These are phyloP conservation scores for Zymoseptoria brevis DNA, from an alignment of 2,329 filamentous ascomycete genomes.

Conservation along the genomic window DNA sequence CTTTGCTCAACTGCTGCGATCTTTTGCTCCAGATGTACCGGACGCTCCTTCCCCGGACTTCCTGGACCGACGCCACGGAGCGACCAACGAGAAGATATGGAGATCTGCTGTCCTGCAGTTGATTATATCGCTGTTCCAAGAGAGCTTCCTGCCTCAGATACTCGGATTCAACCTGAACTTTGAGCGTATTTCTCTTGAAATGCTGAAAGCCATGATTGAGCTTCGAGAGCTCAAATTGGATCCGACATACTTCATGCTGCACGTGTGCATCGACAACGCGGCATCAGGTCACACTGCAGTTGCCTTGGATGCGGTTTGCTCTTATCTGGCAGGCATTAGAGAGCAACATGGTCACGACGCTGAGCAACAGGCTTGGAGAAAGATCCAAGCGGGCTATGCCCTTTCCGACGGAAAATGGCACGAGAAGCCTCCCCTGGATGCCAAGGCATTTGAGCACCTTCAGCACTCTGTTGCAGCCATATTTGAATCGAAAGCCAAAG, in stretches of 20 bases:
- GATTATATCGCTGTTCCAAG: slow-evolving; percentile 41
- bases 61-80: slow-evolving; percentile 3
- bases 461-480: too few relatives aligned
- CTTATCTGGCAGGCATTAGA: too few relatives aligned
- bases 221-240: slow-evolving; percentile 30
- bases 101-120: slow-evolving; percentile 40
- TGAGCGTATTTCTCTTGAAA: slow-evolving; percentile 36
- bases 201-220: slow-evolving; percentile 27
- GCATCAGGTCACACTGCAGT: slow-evolving; percentile 44
- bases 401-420: too few relatives aligned
- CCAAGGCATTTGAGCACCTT: too few relatives aligned
- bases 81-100: slow-evolving; percentile 10
- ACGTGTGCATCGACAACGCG: slow-evolving; percentile 45
- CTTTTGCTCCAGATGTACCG: slow-evolving; percentile 28
- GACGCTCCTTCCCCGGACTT: slow-evolving; percentile 28
- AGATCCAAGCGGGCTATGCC: too few relatives aligned
- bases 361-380: too few relatives aligned
- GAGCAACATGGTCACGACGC: too few relatives aligned
- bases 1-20: slow-evolving; percentile 28
- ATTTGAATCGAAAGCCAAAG: too few relatives aligned
- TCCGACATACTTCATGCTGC: slow-evolving; percentile 44
- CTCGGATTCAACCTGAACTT: slow-evolving; percentile 46
- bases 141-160: slow-evolving; percentile 45
- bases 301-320: slow-evolving; percentile 22
- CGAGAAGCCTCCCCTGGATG: too few relatives aligned